A percentile compares a stretch with the other conserved stretches of the same genome.
Conservation (phyloP, 805 yeast genomes). For the Myxozyma vanderwaltii region DNA sequence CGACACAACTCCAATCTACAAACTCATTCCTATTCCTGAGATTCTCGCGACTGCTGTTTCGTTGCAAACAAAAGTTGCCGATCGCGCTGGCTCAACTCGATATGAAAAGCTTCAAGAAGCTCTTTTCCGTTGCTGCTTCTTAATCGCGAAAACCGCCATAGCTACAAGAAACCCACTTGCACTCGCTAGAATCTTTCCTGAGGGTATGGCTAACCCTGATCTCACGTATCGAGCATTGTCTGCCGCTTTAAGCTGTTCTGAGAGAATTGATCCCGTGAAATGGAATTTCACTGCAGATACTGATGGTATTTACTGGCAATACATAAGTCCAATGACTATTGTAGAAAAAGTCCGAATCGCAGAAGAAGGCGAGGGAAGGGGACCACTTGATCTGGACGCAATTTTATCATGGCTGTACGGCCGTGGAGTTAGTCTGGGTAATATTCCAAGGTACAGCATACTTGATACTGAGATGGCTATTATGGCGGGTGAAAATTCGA, state of each 20-base stretch:
- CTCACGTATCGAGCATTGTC: background rate
- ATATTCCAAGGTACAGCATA: conserved; percentile 6
- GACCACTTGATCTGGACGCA: conserved; percentile 13
- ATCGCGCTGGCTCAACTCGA: background rate
- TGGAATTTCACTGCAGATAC: background rate
- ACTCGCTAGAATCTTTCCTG: conserved; percentile 8
- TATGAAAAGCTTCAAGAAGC: conserved; percentile 12
- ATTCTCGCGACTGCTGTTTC: background rate
- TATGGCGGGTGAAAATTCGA: background rate
- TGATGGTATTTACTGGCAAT: background rate
- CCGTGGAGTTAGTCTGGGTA: conserved; percentile 14
- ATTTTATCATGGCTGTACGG: conserved; percentile 8
- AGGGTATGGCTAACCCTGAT: conserved; percentile 1
- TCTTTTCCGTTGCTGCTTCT: conserved; percentile 11
- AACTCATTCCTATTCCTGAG: background rate
- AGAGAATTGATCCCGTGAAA: background rate
- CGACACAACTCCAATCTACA: conserved; percentile 6
- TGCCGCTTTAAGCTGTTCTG: background rate
- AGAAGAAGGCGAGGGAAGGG: background rate
- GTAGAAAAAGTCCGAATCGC: background rate
- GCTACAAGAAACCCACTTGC: background rate
- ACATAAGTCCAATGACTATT: conserved; percentile 3
- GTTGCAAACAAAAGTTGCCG: background rate
- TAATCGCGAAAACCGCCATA: conserved; percentile 6
- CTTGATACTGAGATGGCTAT: conserved; percentile 14